Base-by-base conservation (phyloP, 306 rosid species). In the Malus asiatica region DNA sequence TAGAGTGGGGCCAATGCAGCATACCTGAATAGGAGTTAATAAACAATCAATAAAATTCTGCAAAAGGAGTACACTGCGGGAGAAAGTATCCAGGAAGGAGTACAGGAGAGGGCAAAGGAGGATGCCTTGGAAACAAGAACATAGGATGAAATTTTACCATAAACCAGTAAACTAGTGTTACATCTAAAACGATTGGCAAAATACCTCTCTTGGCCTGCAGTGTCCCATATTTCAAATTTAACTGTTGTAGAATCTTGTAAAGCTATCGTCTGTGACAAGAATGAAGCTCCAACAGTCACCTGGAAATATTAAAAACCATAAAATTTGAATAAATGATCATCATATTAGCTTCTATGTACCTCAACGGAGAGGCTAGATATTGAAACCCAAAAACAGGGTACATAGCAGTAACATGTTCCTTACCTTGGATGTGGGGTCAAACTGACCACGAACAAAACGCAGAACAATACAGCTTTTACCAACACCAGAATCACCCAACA, bases 211-310 rank as follows among this genome's bases (percentile, higher is more conserved):
- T 96, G 99, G 70, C 99, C 99, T 80, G 99, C 99, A 58, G 99
- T 96, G 80, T 96, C 99, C 99, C 99, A 96, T 83, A 96, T 96
- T 91, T 96, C 99, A 84, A 96, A 96, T 87, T 96, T 96, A 78
- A 96, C 99, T 0, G 98, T 96, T 42, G 99, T 90, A 58, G 99
- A 96, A 85, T 96, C 99, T 87, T 96, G 99, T 83, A 96, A 79
- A 73, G 98, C 99, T 75, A 96, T 96, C 62, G 99, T 96, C 87
- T 96, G 99, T 23, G 98, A 89, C 89, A 96, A 88, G 89, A 96
- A 96, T 65, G 99, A 96, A 71, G 99, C 99, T 81, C 99, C 99
- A 59, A 96, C 98, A 61, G 99, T 96, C 78, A 96, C 99, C 99
- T 93, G 87, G 67, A 84, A 83, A 87, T 45, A 84, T 60, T 77